phyloP scores from a whole-genome alignment of 495 filamentous ascomycete species.

The Trypethelium eluteriae region DNA sequence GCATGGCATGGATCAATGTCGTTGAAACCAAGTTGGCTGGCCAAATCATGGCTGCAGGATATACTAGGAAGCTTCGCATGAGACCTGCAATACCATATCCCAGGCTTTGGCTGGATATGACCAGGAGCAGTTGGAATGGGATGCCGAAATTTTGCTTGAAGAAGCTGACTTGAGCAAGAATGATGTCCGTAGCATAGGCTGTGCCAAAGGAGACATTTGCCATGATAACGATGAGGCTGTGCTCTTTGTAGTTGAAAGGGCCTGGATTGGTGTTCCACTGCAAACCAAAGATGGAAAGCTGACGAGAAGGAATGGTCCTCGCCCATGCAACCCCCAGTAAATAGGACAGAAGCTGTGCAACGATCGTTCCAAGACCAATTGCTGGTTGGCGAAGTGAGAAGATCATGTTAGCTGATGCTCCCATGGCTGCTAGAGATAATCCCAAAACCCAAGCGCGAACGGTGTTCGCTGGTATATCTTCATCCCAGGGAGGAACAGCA shows the following conservation, averaged over 20 bases:
- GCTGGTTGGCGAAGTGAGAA: slow-evolving; percentile 55
- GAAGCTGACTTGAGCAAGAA: slow-evolving; percentile 13
- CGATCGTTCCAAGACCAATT: slow-evolving; percentile 78
- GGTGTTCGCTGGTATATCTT: slow-evolving; percentile 58
- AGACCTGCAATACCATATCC: slow-evolving; percentile 50
- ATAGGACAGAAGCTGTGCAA: slow-evolving; percentile 70
- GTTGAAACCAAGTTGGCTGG: slow-evolving; percentile 38
- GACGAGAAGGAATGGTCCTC: slow-evolving; percentile 46
- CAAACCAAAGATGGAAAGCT: slow-evolving; percentile 51
- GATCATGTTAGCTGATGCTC: slow-evolving; percentile 39
- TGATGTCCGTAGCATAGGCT: slow-evolving; percentile 2
- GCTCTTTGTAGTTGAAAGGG: slow-evolving; percentile 6
- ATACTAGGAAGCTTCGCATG: slow-evolving; percentile 46
- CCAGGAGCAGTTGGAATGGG: slow-evolving; percentile 51
- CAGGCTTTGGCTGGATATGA: slow-evolving; percentile 45
- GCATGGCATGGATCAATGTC: slow-evolving; percentile 40
- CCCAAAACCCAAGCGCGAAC: slow-evolving; percentile 67
- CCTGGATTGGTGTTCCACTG: slow-evolving; percentile 10
- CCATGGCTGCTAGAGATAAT: slow-evolving; percentile 62
- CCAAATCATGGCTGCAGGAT: slow-evolving; percentile 46
- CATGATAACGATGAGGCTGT: slow-evolving; percentile 16
- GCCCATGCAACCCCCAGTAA: slow-evolving; percentile 62
- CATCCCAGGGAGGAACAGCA: slow-evolving; percentile 41
- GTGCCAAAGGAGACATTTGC: slow-evolving; percentile 15
- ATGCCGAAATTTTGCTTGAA: slow-evolving; percentile 12